Evolutionary conservation across 306 rosid species (phyloP), one percentile per base, ranked within the genome.

Genomic region (Carpinus viminea): DNA sequence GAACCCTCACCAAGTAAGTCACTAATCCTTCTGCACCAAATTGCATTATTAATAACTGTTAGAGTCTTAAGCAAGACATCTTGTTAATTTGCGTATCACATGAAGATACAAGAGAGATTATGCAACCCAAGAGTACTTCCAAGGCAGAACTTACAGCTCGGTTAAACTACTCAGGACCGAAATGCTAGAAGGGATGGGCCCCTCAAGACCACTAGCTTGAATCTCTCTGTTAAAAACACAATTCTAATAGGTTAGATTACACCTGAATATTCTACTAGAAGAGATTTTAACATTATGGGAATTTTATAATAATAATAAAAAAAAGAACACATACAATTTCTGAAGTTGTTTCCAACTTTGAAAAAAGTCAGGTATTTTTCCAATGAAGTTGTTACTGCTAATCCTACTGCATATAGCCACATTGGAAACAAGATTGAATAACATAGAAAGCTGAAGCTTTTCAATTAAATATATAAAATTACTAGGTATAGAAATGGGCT

Each of bases 361-460:
- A 52, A 76, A 76, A 43, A 66, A 71, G 26, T 80, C 16, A 0
- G 87, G 87, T 21, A 84, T 72, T 59, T 60, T 84, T 80, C 87
- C 82, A 15, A 12, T 73, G 77, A 84, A 80, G 77, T 84, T 76
- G 65, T 84, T 84, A 15, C 87, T 76, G 43, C 82, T 79, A 24
- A 84, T 68, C 47, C 84, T 28, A 1, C 31, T 84, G 82, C 34
- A 72, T 46, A 28, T 16, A 45, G 64, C 24, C 34, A 76, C 43
- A 11, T 38, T 24, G 1, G 3, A 43, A 51, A 26, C 46, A 72
- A 4, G 0, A 43, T 4, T 69, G 38, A 47, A 2, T 5, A 15
- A 72, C n/a, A 50, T 21, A 4, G 3, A 24, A 47, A 18, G 21
- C 9, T 28, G 15, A 72, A 36, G 5, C 16, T 12, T 75, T 46